phyloP scores from a whole-genome alignment of 2,329 filamentous ascomycete species.

The Cordyceps sp. region DNA sequence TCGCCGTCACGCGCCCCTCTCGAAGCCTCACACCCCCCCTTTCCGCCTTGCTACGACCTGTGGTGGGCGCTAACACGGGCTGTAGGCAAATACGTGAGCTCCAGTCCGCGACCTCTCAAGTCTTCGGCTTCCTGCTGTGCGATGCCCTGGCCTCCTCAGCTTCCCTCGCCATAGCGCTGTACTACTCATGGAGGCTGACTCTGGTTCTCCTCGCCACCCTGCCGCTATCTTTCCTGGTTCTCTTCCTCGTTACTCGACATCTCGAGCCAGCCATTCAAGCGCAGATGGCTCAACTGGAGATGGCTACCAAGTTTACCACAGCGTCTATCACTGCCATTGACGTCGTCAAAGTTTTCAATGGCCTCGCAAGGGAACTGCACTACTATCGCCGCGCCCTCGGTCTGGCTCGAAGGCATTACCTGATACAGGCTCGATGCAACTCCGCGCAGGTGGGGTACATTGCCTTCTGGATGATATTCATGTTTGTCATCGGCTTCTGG shows the following conservation, averaged over 20 bases:
- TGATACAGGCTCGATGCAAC: constrained; percentile 50
- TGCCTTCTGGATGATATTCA: constrained; percentile 54
- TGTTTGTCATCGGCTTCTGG: constrained; percentile 86
- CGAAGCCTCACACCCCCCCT: neutral
- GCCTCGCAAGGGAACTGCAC: constrained; percentile 49
- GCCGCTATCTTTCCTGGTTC: constrained; percentile 45
- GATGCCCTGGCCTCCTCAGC: constrained; percentile 47
- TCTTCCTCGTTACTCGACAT: constrained; percentile 41
- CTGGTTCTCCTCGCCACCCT: constrained; percentile 60
- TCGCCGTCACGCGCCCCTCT: neutral
- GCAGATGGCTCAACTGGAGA: constrained; percentile 51
- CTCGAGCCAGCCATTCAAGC: constrained; percentile 49
- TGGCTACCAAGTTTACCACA: constrained; percentile 54
- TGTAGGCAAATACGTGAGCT: constrained; percentile 65
- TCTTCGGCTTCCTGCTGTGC: constrained; percentile 53
- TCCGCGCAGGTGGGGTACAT: constrained; percentile 58
- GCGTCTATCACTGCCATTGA: constrained; percentile 62
- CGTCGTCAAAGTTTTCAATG: constrained; percentile 74
- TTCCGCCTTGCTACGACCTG: neutral
- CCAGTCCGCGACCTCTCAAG: constrained; percentile 63
- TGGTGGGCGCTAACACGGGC: neutral
- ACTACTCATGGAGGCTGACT: constrained; percentile 70
- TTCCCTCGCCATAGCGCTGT: constrained; percentile 56
- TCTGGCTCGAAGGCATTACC: constrained; percentile 44
- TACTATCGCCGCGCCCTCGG: constrained; percentile 44